Percentiles rank a stretch among this genome's conserved stretches.
Evolutionary conservation across 768 basidiomycete genomes (phyloP).

Genomic region (Coprinopsis marcescibilis): DNA sequence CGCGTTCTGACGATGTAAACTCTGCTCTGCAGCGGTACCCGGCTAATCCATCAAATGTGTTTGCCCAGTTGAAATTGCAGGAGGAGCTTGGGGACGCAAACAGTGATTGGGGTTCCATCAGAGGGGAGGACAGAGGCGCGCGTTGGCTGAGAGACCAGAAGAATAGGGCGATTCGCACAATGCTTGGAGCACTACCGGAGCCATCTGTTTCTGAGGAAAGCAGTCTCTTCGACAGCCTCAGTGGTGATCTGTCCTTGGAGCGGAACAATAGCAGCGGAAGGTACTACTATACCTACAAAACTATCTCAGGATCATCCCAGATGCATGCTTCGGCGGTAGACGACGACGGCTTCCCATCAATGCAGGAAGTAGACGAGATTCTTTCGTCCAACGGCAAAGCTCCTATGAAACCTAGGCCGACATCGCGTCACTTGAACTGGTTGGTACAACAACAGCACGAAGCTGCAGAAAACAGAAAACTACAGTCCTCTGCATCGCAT

Average conservation of each 20-base stretch:
- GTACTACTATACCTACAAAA: constrained; percentile 72
- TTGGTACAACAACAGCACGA: constrained; percentile 51
- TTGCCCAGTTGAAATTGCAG: constrained; percentile 50
- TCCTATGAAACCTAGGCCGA: constrained; percentile 43
- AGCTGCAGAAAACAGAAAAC: constrained; percentile 17
- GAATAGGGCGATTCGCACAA: constrained; percentile 53
- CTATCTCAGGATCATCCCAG: constrained; percentile 45
- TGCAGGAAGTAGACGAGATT: constrained; percentile 21
- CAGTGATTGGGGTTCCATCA: constrained; percentile 38
- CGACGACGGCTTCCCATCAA: constrained; percentile 37
- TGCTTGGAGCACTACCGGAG: constrained; percentile 52
- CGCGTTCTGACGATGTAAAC: constrained; percentile 22
- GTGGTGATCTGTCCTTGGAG: constrained; percentile 62
- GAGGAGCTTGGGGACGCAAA: constrained; percentile 37
- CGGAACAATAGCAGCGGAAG: constrained; percentile 62
- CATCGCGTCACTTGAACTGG: constrained; percentile 64
- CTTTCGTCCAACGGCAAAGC: constrained; percentile 12
- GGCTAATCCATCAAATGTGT: constrained; percentile 41
- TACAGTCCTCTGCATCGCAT: constrained; percentile 21
- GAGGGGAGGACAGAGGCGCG: constrained; percentile 61
- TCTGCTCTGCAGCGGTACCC: constrained; percentile 27
- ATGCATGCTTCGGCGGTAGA: constrained; percentile 49
- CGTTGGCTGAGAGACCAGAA: constrained; percentile 85
- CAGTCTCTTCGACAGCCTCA: constrained; percentile 40
- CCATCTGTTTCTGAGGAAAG: constrained; percentile 56